Evolutionary conservation across 2,329 filamentous ascomycete species (phyloP), one percentile per base, ranked within the genome.

Genomic region (Aspergillus piperis): DNA sequence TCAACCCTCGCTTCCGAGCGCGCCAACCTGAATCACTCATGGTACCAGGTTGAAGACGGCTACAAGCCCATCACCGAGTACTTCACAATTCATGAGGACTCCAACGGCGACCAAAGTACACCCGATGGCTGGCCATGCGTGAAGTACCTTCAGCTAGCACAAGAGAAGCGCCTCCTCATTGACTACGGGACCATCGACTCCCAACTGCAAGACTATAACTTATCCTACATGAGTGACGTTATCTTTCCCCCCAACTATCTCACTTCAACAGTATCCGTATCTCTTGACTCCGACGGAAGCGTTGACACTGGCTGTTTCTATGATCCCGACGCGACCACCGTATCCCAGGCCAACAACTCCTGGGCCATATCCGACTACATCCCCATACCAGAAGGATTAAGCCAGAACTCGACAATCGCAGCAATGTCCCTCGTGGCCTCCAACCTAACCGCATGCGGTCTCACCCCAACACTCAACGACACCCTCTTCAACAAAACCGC

Each of bases 91-190:
- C 68, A 80, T 8, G 67, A 72, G 27, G 66, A 76, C 42, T 51
- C 66, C 10, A 65, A 73, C 3, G 76, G 78, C 17, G 64, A 59
- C n/a, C 74, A 75, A 38, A 78, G 78, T 19, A 88, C 86, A 0
- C 69, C 78, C 0, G 80, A 87, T 72, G 87, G 87, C 10, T 90
- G 87, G 87, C 87, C 87, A 0, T 83, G 81, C n/a, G 82, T 85
- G 64, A 79, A 81, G 19, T 86, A 81, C 64, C 72, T 88, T 36
- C 84, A 86, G 64, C 79, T 88, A 48, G 76, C 78, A 2, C 75
- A 80, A 50, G 78, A 79, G n/a, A 81, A 81, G 64, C 78, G 87
- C 32, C 65, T 89, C 2, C 67, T 89, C 2, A 70, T 84, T 8
- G 80, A 81, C 39, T 86, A 84, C 69, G 86, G 86, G 1, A 75